Conservation (phyloP, 2,329 filamentous ascomycete species). For the Bertia moriformis region DNA sequence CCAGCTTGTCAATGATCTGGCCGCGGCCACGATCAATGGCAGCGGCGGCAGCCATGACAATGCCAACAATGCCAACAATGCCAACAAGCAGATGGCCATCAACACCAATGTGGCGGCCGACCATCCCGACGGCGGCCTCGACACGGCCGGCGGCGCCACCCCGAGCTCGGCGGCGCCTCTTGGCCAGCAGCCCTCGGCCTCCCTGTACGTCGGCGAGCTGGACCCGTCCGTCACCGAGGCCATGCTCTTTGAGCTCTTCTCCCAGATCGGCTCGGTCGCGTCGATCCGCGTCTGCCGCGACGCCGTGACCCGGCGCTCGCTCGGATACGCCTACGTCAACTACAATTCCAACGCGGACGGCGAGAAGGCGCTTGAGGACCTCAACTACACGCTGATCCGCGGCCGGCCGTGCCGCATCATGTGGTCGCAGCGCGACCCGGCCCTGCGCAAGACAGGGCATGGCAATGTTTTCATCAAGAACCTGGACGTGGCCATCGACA, state of each 20-base stretch:
- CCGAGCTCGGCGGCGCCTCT: slow-evolving; percentile 58
- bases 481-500: slow-evolving; percentile 93
- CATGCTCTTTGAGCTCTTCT: slow-evolving; percentile 99
- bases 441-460: slow-evolving; percentile 96
- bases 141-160: slow-evolving; percentile 54
- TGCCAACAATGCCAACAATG: too few relatives aligned
- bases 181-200: slow-evolving; percentile 88
- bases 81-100: slow-evolving; percentile 51
- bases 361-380: slow-evolving; percentile 95
- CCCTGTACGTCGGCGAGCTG: slow-evolving; percentile 96
- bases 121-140: slow-evolving; percentile 40
- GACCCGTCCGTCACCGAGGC: slow-evolving; percentile 96
- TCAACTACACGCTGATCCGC: slow-evolving; percentile 99
- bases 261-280: slow-evolving; percentile 93
- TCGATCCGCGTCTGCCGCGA: slow-evolving; percentile 99
- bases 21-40: slow-evolving; percentile 56
- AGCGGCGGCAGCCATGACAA: too few relatives aligned
- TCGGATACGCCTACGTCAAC: slow-evolving; percentile 99
- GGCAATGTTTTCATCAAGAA: slow-evolving; percentile 99
- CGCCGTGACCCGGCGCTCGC: slow-evolving; percentile 92
- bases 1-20: slow-evolving; percentile 67
- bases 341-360: slow-evolving; percentile 96
- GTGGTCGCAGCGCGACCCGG: slow-evolving; percentile 99
- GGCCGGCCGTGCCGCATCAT: slow-evolving; percentile 98
- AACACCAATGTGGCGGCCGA: slow-evolving; percentile 53